phyloP scores from a whole-genome alignment of 2,329 filamentous ascomycete genomes.

The Thelonectria blattea region DNA sequence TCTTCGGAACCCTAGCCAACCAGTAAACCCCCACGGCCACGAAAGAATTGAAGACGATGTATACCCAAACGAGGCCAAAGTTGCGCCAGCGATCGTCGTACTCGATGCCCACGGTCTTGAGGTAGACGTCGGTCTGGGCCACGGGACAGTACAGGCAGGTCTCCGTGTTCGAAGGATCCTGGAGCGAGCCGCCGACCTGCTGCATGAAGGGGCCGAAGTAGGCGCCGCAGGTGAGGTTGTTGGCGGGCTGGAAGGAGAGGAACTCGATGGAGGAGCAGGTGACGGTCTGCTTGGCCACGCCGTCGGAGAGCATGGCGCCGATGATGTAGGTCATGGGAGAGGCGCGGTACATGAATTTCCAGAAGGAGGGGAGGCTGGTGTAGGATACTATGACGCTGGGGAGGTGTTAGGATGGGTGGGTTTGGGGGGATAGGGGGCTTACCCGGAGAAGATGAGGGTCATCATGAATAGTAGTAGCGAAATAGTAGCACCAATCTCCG shows the following conservation, averaged over 20 bases:
- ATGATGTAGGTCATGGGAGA: conserved; percentile 73
- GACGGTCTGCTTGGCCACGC: conserved; percentile 25
- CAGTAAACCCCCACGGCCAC: conserved; percentile 54
- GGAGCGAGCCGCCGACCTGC: conserved; percentile 52
- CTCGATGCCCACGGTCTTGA: conserved; percentile 47
- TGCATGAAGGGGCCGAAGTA: conserved; percentile 55
- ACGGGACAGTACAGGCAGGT: conserved; percentile 52
- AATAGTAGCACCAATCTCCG: conserved; percentile 32
- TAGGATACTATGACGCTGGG: conserved; percentile 64
- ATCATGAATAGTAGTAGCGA: conserved; percentile 48
- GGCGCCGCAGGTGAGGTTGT: conserved; percentile 53
- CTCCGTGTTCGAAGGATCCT: conserved; percentile 48
- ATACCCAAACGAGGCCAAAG: conserved; percentile 59
- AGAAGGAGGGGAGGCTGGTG: conserved; percentile 65
- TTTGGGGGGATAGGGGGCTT: background rate
- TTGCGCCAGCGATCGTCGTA: conserved; percentile 59
- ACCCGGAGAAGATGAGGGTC: conserved; percentile 32
- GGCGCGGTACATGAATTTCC: conserved; percentile 71
- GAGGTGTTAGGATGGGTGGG: background rate
- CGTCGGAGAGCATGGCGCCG: conserved; percentile 57
- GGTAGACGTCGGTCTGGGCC: conserved; percentile 43
- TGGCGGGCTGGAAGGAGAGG: conserved; percentile 61
- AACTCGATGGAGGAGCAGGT: conserved; percentile 47
- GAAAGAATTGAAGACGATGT: conserved; percentile 55
- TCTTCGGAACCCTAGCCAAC: conserved; percentile 42